Percentiles rank a stretch among this genome's conserved stretches.
Evolutionary conservation across 2,329 filamentous ascomycete species (phyloP).

Genomic region (Cladosporium oxysporum): DNA sequence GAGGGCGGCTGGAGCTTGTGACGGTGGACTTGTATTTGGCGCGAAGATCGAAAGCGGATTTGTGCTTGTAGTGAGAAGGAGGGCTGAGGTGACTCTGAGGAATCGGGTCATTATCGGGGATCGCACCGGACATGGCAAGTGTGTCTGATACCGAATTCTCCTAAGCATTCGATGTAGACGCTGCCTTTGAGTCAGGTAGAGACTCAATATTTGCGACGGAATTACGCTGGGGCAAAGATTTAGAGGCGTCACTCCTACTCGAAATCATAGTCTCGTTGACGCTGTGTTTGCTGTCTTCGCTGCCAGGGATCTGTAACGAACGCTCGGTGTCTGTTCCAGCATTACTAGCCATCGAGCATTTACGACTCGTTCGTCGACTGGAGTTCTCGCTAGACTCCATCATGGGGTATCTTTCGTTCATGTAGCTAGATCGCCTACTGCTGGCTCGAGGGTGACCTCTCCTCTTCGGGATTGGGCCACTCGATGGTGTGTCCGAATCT

Average conservation of each 20-base stretch:
- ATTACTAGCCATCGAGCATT: constrained; percentile 12
- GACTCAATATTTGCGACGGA: constrained; percentile 13
- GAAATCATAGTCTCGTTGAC: neutral
- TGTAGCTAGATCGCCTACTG: constrained; percentile 36
- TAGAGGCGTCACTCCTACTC: neutral
- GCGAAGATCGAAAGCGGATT: constrained; percentile 39
- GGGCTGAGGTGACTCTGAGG: constrained; percentile 1
- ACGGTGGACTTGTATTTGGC: constrained; percentile 34
- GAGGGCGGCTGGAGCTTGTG: constrained; percentile 24
- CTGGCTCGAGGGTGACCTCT: constrained; percentile 22
- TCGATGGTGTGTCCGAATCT: constrained; percentile 21
- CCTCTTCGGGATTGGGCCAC: constrained; percentile 16
- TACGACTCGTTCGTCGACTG: constrained; percentile 22
- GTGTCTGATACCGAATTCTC: neutral
- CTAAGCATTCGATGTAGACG: constrained; percentile 17
- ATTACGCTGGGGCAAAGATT: constrained; percentile 7
- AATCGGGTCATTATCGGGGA: neutral
- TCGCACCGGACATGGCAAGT: neutral
- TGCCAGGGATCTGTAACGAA: constrained; percentile 3
- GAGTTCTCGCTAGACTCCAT: constrained; percentile 39
- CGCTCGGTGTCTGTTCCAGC: constrained; percentile 16
- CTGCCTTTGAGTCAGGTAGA: constrained; percentile 16
- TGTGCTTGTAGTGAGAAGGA: constrained; percentile 19
- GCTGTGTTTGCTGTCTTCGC: constrained; percentile 18
- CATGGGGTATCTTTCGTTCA: constrained; percentile 49